Percentiles rank a stretch among this genome's conserved stretches.
phyloP scores from a whole-genome alignment of 2,329 filamentous ascomycete species.

The Laburnicola sp. region DNA sequence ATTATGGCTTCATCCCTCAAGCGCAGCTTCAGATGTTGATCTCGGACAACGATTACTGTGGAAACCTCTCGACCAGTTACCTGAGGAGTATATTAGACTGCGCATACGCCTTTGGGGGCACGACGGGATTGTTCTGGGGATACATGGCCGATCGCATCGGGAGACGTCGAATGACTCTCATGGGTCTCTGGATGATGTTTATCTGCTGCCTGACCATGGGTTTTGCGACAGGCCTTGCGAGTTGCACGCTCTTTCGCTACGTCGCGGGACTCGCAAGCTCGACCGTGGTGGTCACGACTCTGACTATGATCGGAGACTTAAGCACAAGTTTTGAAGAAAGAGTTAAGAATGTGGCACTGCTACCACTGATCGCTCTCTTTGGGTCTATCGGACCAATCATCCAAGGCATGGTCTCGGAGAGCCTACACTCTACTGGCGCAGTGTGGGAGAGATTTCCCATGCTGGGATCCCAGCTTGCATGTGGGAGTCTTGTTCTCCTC shows the following conservation, averaged over 20 bases:
- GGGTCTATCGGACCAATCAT: conserved; percentile 52
- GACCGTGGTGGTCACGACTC: conserved; percentile 49
- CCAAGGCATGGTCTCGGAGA: conserved; percentile 48
- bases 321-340: conserved; percentile 43
- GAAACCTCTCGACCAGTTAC: conserved; percentile 51
- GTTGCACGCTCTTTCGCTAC: conserved; percentile 50
- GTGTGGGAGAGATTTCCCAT: conserved; percentile 51
- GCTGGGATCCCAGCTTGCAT: conserved; percentile 51
- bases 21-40: conserved; percentile 53
- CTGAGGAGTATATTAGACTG: conserved; percentile 53
- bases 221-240: conserved; percentile 49
- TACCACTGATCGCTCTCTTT: conserved; percentile 51
- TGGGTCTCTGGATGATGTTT: conserved; percentile 50
- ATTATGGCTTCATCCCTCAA: conserved; percentile 55
- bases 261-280: conserved; percentile 51
- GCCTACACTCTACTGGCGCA: conserved; percentile 47
- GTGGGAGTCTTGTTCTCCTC: conserved; percentile 46
- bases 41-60: conserved; percentile 49
- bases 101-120: conserved; percentile 53
- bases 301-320: conserved; percentile 54
- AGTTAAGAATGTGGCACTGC: conserved; percentile 47
- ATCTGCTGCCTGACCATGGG: conserved; percentile 53
- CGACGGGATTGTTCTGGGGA: conserved; percentile 51
- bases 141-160: conserved; percentile 50
- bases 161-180: conserved; percentile 49